Evolutionary conservation across 1,139 yeast genomes (phyloP).

Genomic region (Sugiyamaella neomexicana): DNA sequence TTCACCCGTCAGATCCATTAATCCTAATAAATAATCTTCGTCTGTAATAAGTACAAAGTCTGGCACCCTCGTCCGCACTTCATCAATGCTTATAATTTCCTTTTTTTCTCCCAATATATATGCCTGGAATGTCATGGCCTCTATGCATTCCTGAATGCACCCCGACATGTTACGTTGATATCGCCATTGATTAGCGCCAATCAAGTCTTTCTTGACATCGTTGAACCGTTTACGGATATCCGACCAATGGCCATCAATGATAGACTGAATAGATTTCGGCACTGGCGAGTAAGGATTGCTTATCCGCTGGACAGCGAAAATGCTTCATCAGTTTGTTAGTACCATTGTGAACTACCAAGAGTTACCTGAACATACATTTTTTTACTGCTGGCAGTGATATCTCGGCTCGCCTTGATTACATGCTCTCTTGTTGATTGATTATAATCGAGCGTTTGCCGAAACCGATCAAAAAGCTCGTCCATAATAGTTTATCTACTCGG

Average conservation of each 20-base stretch:
- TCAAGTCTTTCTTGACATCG: constrained; percentile 23
- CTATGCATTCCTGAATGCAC: constrained; percentile 44
- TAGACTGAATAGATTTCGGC: constrained; percentile 4
- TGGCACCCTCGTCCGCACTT: constrained; percentile 19
- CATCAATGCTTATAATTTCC: constrained; percentile 22
- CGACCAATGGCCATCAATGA: constrained; percentile 15
- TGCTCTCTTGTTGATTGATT: constrained; percentile 43
- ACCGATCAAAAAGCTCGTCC: constrained; percentile 5
- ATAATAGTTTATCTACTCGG: no score
- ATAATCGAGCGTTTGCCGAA: constrained; percentile 24
- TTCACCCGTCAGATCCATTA: constrained; percentile 49
- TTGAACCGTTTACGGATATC: constrained; percentile 20
- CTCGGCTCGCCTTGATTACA: constrained; percentile 44
- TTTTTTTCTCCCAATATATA: constrained; percentile 29
- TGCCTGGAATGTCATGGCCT: constrained; percentile 44
- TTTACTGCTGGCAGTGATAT: constrained; percentile 45
- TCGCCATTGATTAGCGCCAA: constrained; percentile 26
- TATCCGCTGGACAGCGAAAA: constrained; percentile 5
- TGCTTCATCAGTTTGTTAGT: neutral
- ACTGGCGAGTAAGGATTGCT: constrained; percentile 5
- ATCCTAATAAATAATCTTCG: constrained; percentile 45
- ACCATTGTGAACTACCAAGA: no score
- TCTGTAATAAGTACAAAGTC: constrained; percentile 22
- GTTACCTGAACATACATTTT: constrained; percentile 34
- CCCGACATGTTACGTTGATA: constrained; percentile 30